Evolutionary conservation across 2,329 filamentous ascomycete species (phyloP).

Genomic region (Colletotrichum lindemuthianum): DNA sequence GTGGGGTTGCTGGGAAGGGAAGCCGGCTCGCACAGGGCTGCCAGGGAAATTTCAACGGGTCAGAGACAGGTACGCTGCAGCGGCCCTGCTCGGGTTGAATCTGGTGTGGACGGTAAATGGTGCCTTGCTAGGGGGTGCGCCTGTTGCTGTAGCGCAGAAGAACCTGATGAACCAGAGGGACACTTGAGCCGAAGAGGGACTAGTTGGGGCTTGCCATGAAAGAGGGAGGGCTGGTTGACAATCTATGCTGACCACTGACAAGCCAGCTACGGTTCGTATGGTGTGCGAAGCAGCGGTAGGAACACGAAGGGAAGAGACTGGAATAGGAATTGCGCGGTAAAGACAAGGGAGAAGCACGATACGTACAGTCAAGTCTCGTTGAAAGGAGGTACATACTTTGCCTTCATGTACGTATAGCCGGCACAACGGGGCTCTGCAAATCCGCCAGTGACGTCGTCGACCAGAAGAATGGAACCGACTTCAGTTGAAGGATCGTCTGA

Average conservation of each 20-base stretch:
- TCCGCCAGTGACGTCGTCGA: too few relatives aligned
- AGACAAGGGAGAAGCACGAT: too few relatives aligned
- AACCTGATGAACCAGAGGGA: constrained; percentile 28
- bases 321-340: not conserved
- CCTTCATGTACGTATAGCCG: too few relatives aligned
- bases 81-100: constrained; percentile 25
- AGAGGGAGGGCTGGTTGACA: constrained; percentile 33
- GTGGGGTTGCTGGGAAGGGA: not conserved
- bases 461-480: too few relatives aligned
- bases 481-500: too few relatives aligned
- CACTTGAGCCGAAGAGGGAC: constrained; percentile 29
- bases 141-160: constrained; percentile 29
- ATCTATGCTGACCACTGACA: constrained; percentile 20
- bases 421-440: too few relatives aligned
- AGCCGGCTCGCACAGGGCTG: constrained; percentile 18
- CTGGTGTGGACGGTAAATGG: constrained; percentile 19
- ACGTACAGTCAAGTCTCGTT: too few relatives aligned
- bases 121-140: constrained; percentile 34
- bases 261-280: constrained; percentile 5
- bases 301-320: constrained; percentile 9
- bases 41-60: constrained; percentile 9
- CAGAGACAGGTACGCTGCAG: constrained; percentile 7
- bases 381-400: too few relatives aligned
- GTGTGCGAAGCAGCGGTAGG: not conserved
- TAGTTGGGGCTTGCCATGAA: constrained; percentile 28